Evolutionary conservation across 2,329 filamentous ascomycete species (phyloP).

Genomic region (Pezicula rhizophila): DNA sequence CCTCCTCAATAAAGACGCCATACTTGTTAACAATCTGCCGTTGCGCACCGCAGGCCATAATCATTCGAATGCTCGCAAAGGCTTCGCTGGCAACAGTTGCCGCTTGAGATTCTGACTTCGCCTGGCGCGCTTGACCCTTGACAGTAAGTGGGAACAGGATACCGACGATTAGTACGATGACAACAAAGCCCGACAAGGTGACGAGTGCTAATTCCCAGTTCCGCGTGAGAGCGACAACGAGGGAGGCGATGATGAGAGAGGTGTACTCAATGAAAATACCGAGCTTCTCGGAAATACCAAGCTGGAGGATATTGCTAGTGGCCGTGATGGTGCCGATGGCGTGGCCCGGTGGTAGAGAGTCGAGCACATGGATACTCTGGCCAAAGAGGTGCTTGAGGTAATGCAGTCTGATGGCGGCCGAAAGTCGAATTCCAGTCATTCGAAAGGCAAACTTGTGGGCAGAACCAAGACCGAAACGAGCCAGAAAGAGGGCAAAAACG

Average conservation of each 20-base stretch:
- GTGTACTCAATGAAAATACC: conserved; percentile 50
- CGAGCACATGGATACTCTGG: conserved; percentile 62
- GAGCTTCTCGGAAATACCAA: conserved; percentile 57
- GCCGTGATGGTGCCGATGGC: conserved; percentile 60
- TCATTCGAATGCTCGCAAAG: no score
- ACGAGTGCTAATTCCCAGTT: conserved; percentile 54
- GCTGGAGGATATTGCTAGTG: conserved; percentile 55
- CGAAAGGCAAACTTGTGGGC: no score
- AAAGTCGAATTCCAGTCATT: conserved; percentile 54
- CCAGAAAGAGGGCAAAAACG: no score
- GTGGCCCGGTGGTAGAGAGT: conserved; percentile 56
- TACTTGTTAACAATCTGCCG: no score
- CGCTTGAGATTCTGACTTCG: no score
- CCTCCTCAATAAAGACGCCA: no score
- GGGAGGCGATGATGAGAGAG: conserved; percentile 45
- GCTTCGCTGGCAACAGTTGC: no score
- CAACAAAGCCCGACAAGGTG: conserved; percentile 48
- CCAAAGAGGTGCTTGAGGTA: conserved; percentile 58
- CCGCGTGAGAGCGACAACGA: conserved; percentile 50
- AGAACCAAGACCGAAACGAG: no score
- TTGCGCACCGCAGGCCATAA: no score
- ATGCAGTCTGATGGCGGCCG: conserved; percentile 52
- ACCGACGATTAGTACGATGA: conserved; percentile 43
- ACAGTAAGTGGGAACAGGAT: conserved; percentile 43
- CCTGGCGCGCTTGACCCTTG: no score